A percentile compares a stretch with the other conserved stretches of the same genome.
Conservation (phyloP, 768 basidiomycete genomes). For the Leucosporidium yakuticum region DNA sequence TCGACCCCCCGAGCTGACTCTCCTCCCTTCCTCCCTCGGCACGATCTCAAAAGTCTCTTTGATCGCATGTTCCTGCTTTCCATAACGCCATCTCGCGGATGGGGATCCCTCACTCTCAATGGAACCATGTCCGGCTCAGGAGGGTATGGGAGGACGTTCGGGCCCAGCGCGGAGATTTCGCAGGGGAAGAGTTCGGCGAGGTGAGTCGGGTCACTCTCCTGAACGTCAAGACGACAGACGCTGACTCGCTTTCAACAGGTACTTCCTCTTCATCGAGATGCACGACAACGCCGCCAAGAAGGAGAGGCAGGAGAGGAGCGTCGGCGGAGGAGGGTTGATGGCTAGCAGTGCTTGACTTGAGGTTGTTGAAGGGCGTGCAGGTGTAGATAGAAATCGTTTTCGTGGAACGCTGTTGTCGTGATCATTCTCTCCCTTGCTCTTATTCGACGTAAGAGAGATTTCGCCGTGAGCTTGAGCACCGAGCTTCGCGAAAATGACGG, state of each 20-base stretch:
- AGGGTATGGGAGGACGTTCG: background rate
- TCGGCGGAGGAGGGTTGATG: background rate
- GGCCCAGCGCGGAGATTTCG: background rate
- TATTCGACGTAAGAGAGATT: no score
- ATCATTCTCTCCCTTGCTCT: background rate
- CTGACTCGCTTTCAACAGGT: no score
- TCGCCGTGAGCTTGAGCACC: no score
- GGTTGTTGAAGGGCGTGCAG: background rate
- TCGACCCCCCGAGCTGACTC: background rate
- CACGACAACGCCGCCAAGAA: background rate
- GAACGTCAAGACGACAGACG: no score
- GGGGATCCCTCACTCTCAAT: constrained; percentile 15
- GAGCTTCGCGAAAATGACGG: no score
- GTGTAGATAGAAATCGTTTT: background rate
- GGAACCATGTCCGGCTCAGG: background rate
- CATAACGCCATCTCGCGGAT: constrained; percentile 12
- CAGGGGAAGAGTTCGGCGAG: background rate
- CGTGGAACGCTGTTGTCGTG: background rate
- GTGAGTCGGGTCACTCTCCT: no score
- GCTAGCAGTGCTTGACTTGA: background rate
- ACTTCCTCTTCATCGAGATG: constrained; percentile 21
- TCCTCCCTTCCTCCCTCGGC: no score
- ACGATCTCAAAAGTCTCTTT: constrained; percentile 1
- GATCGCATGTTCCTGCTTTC: constrained; percentile 18
- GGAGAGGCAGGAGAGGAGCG: background rate